A percentile compares a stretch with the other conserved stretches of the same genome.
Evolutionary conservation across 257 asterid genomes (phyloP).

Genomic region (Solanum tacnaense): DNA sequence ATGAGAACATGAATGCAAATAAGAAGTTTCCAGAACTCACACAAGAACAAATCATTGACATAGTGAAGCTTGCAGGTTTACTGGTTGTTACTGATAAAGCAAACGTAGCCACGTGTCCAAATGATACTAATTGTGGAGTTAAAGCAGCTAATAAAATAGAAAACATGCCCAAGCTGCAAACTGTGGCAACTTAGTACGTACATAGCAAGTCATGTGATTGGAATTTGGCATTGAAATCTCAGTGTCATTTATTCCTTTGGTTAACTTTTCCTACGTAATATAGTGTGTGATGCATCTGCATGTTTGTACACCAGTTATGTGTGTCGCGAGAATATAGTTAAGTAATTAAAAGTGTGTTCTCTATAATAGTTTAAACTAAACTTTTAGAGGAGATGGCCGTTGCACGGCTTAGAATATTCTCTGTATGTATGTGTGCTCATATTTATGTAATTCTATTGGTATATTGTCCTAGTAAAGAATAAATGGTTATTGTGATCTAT

Average conservation of each 20-base stretch:
- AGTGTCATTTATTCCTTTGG: background rate
- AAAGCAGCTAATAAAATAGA: background rate
- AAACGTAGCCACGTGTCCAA: slow-evolving; percentile 8
- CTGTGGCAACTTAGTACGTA: background rate
- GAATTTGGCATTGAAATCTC: background rate
- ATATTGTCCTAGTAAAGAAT: background rate
- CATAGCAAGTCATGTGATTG: background rate
- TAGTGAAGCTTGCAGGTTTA: slow-evolving; percentile 28
- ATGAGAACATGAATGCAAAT: background rate
- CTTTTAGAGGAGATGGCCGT: background rate
- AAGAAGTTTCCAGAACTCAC: slow-evolving; percentile 20
- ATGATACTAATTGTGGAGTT: background rate
- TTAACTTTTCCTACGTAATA: background rate
- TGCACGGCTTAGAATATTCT: background rate
- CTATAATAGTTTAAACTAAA: background rate
- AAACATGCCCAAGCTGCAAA: slow-evolving; percentile 1
- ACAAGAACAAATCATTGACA: slow-evolving; percentile 29
- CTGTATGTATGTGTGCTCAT: background rate
- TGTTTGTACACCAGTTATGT: background rate
- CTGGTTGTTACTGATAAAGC: slow-evolving; percentile 26
- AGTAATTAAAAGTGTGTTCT: background rate
- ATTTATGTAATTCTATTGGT: background rate
- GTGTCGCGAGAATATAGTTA: background rate
- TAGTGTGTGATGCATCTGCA: background rate
- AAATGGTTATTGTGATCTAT: background rate